A percentile compares a stretch with the other conserved stretches of the same genome.
Conservation (phyloP, 2,329 filamentous ascomycete genomes). For the Colletotrichum salicis region DNA sequence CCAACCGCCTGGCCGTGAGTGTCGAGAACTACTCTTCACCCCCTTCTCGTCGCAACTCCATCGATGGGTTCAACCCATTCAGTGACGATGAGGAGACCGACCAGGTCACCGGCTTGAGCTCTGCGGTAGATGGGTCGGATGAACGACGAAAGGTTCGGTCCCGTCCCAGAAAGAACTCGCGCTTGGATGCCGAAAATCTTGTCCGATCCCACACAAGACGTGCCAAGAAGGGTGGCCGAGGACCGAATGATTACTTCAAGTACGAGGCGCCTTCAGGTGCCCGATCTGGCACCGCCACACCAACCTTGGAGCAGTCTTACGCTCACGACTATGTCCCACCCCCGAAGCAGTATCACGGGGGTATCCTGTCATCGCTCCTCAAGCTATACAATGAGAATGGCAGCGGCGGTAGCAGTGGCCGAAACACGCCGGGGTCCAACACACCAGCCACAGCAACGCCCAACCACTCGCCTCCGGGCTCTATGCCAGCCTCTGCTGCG, state of each 20-base stretch:
- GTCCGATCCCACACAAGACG: slow-evolving; percentile 47
- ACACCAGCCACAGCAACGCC: slow-evolving; percentile 55
- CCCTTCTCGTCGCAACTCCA: slow-evolving; percentile 25
- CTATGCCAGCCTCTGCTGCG: slow-evolving; percentile 50
- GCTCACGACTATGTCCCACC: slow-evolving; percentile 68
- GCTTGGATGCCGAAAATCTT: slow-evolving; percentile 46
- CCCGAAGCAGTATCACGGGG: slow-evolving; percentile 76
- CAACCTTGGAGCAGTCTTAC: slow-evolving; percentile 60
- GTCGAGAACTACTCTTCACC: slow-evolving; percentile 51
- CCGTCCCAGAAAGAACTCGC: slow-evolving; percentile 32
- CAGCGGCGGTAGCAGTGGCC: slow-evolving; percentile 49
- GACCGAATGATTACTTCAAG: slow-evolving; percentile 43
- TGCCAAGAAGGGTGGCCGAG: slow-evolving; percentile 37
- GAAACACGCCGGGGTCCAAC: slow-evolving; percentile 54
- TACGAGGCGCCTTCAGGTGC: slow-evolving; percentile 38
- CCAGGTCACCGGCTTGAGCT: slow-evolving; percentile 4
- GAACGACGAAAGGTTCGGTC: slow-evolving; percentile 18
- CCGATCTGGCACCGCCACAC: slow-evolving; percentile 51
- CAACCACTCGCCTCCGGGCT: slow-evolving; percentile 52
- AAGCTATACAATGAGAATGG: slow-evolving; percentile 70
- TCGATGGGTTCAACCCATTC: slow-evolving; percentile 22
- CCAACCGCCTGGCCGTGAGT: slow-evolving; percentile 51
- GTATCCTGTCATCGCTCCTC: slow-evolving; percentile 77
- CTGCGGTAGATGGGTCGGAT: slow-evolving; percentile 6
- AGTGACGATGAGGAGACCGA: slow-evolving; percentile 27